Evolutionary conservation across 1,284 basidiomycete species (phyloP), one percentile per base, ranked within the genome.

Genomic region (Pseudozyma thailandica): DNA sequence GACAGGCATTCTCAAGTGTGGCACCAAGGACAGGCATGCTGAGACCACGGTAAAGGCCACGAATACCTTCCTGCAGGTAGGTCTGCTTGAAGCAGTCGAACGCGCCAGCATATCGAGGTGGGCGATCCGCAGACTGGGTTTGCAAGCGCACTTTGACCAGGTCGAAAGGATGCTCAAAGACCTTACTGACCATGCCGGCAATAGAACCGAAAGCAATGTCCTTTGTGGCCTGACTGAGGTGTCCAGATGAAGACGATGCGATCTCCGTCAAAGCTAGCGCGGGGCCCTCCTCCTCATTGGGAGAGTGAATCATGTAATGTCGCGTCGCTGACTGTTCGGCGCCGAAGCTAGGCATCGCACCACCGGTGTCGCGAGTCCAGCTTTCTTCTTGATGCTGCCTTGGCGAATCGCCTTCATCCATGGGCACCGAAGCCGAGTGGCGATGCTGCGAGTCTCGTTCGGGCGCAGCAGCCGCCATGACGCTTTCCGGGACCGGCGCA

Each of bases 11-110:
- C 84, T 96, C 92, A 28, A 88, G 88, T 87, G 93, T 93, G n/a
- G 93, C 91, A 8, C 93, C 93, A 1, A 91, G 87, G 18, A 96
- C 88, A 1, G 94, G 93, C 69, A 92, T 92, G 6, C 92, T 91
- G 1, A 95, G 85, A 51, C 93, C 93, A 13, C 80, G 74, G 44
- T 77, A 82, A 18, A 82, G 70, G 1, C 80, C 80, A 6, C 64
- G 63, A n/a, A 80, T 53, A 20, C 80, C 80, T 39, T 82, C 80
- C 16, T 68, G 61, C 20, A 59, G 35, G 23, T 78, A 53, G 3
- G 75, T 80, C 52, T 75, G 66, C 31, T 72, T 72, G 68, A 79
- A 81, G 54, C 80, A 80, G 61, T 80, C 77, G 13, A 75, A 62
- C 0, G 78, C 78, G 9, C 78, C 78, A 0, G 55, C 50, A 41